Evolutionary conservation across 2,329 filamentous ascomycete genomes (phyloP).

Genomic region (Fusarium sp.): DNA sequence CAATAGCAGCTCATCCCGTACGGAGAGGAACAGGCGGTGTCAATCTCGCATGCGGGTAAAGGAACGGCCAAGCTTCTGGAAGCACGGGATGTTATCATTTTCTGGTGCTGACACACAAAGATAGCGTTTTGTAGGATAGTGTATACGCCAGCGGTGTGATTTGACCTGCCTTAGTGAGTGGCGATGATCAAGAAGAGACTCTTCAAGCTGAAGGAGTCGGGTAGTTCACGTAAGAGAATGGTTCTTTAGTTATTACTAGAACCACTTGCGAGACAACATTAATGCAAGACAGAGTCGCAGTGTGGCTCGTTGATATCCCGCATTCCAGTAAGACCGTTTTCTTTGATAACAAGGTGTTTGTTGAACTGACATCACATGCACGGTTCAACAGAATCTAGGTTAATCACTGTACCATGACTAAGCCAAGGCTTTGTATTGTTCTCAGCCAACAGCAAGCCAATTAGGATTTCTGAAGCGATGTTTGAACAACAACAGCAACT

Average conservation of each 20-base stretch:
- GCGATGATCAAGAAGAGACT: neutral
- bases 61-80: neutral
- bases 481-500: neutral
- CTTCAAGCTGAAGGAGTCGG: neutral
- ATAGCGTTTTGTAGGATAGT: neutral
- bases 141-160: neutral
- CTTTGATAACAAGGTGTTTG: neutral
- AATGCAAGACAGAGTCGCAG: conserved; percentile 3
- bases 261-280: neutral
- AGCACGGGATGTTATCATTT: neutral
- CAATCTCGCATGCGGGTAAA: neutral
- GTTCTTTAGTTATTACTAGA: neutral
- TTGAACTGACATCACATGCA: neutral
- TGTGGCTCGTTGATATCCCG: conserved; percentile 6
- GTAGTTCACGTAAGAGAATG: neutral
- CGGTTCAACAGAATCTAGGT: neutral
- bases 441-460: neutral
- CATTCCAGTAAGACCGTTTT: conserved; percentile 6
- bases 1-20: neutral
- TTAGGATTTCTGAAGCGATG: neutral
- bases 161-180: neutral
- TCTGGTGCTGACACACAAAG: neutral
- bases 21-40: neutral
- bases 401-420: neutral
- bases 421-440: conserved; percentile 14